Conservation (phyloP, 2,329 filamentous ascomycete genomes). For the Diaporthe aspalathi region DNA sequence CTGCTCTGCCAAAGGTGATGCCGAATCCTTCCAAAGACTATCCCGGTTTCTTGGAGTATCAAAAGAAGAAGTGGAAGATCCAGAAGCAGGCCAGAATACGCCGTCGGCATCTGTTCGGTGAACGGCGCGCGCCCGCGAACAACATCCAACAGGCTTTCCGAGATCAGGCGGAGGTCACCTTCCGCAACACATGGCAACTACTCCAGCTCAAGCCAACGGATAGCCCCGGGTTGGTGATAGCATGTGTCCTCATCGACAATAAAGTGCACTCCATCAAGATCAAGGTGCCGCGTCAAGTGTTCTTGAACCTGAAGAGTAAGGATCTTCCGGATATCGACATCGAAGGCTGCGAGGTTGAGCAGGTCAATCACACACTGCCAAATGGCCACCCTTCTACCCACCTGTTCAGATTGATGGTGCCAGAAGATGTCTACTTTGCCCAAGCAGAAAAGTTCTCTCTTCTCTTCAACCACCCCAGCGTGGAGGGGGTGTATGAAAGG, state of each 20-base stretch:
- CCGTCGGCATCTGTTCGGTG: conserved; percentile 91
- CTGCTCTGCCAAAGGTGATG: conserved; percentile 84
- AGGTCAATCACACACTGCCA: conserved; percentile 91
- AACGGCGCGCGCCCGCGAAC: conserved; percentile 74
- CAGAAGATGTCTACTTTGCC: conserved; percentile 87
- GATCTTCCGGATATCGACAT: conserved; percentile 91
- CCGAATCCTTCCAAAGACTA: conserved; percentile 90
- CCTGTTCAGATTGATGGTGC: conserved; percentile 91
- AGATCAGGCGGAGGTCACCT: conserved; percentile 90
- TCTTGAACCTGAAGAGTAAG: conserved; percentile 88
- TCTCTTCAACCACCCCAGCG: conserved; percentile 90
- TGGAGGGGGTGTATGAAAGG: conserved; percentile 97
- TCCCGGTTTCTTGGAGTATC: conserved; percentile 86
- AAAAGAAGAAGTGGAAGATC: conserved; percentile 99
- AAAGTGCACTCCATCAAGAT: conserved; percentile 91
- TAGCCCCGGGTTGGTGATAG: conserved; percentile 85
- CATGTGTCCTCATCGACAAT: conserved; percentile 91
- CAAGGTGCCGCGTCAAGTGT: conserved; percentile 88
- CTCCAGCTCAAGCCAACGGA: conserved; percentile 87
- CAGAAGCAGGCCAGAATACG: conserved; percentile 90
- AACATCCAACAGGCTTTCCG: conserved; percentile 80
- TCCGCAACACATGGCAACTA: conserved; percentile 94
- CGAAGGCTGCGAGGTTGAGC: conserved; percentile 87
- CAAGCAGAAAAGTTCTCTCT: conserved; percentile 85
- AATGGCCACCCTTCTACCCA: conserved; percentile 95